A percentile compares a stretch with the other conserved stretches of the same genome.
These are phyloP conservation scores for Crithidia mellificae DNA, from an alignment of 208 protist species.

Conservation along the genomic window DNA sequence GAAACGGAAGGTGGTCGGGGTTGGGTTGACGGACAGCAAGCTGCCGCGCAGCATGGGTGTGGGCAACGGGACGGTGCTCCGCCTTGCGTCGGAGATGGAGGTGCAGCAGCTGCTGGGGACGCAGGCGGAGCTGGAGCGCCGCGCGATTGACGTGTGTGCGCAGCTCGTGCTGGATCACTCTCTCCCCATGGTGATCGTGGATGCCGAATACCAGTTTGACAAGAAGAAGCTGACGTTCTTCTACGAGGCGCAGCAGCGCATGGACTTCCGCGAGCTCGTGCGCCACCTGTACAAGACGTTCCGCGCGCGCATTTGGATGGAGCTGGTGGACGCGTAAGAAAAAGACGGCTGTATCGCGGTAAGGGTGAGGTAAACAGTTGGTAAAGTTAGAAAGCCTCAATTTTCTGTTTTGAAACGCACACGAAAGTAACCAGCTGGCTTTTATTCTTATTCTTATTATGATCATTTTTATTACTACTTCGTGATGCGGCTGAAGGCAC, in stretches of 20 bases:
- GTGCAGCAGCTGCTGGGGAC: constrained; percentile 70
- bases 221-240: constrained; percentile 93
- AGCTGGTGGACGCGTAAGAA: constrained; percentile 60
- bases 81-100: constrained; percentile 56
- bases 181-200: constrained; percentile 87
- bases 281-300: constrained; percentile 90
- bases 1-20: constrained; percentile 41
- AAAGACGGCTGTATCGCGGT: neutral
- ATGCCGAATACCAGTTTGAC: constrained; percentile 92
- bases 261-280: constrained; percentile 90
- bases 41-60: constrained; percentile 69
- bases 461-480: too few species aligned
- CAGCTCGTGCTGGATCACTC: constrained; percentile 83
- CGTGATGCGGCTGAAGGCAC: too few species aligned
- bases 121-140: constrained; percentile 80
- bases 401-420: too few species aligned
- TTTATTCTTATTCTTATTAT: too few species aligned
- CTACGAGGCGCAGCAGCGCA: constrained; percentile 85
- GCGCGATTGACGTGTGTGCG: constrained; percentile 77
- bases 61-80: constrained; percentile 80
- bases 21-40: constrained; percentile 61
- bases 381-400: too few species aligned
- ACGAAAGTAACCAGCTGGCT: too few species aligned
- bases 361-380: too few species aligned
- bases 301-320: constrained; percentile 91